Base-by-base conservation (phyloP, 1,284 basidiomycete genomes). In the Moesziomyces sp. region DNA sequence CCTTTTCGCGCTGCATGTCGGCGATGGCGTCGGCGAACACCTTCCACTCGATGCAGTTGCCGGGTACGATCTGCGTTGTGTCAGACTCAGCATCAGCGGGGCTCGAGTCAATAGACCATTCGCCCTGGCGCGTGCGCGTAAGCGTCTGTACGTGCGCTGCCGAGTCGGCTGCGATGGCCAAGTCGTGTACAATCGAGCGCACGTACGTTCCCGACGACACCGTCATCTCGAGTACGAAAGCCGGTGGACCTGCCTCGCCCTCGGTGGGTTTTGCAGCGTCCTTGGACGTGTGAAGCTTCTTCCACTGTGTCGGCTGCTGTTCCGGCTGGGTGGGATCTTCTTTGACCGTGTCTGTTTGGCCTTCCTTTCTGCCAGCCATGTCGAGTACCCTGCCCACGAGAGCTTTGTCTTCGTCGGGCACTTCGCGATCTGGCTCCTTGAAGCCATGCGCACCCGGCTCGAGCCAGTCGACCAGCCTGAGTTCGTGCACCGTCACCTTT, bases 401-500 rank as follows among this genome's bases (percentile, higher is more conserved):
- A 14, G 65, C 70, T 52, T 72, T 71, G 24, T 84, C 80, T 23
- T 80, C 79, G 11, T 59, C 73, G 3, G 72, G 54, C 10, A 83
- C 75, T 51, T 83, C 76, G 14, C 56, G 57, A 11, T 69, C 62
- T 0, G 82, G 82, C 53, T 76, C 70, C 47, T 60, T 68, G 60
- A 70, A 84, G 13, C 53, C 8, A 52, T 84, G 80, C 56, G 56
- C 44, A 10, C 65, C 80, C 1, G 60, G 24, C 5, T 69, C 57
- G 14, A 74, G 49, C 79, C 76, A 87, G 52, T 67, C 84, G 65
- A 68, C 84, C 35, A 95, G 85, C 77, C 91, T 88, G 53, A 99
- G 87, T 11, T 91, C 89, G 78, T 92, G 89, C 8, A 99, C 90
- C 3, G 89, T 92, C 30, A 93, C 92, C 71, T 89, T 88, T n/a